Evolutionary conservation across 73 alveolate species (phyloP).

Genomic region (Effrenium voratum): DNA sequence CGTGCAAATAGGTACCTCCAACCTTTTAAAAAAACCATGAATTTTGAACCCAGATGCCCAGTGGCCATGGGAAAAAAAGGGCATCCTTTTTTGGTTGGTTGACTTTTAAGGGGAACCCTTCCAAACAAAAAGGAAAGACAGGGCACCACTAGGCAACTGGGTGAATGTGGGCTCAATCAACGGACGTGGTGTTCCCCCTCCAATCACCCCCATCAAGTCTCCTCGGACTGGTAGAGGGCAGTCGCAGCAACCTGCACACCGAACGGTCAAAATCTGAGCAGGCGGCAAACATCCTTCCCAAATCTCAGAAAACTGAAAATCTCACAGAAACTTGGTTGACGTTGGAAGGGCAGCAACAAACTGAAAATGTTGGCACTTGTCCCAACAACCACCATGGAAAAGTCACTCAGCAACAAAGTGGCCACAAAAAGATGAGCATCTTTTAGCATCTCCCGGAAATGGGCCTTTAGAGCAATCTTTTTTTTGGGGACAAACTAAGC

Average conservation of each 20-base stretch:
- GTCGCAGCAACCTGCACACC: conserved; percentile 57
- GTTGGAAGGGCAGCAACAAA: too few species aligned
- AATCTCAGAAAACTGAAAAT: too few species aligned
- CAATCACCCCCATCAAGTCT: not conserved
- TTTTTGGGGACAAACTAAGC: too few species aligned
- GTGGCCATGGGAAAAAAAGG: not conserved
- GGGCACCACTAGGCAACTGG: not conserved
- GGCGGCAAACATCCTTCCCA: too few species aligned
- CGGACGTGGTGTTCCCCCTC: not conserved
- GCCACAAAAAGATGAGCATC: too few species aligned
- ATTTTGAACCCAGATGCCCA: not conserved
- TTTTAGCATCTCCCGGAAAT: too few species aligned
- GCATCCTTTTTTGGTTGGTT: not conserved
- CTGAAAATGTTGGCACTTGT: too few species aligned
- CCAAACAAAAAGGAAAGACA: not conserved
- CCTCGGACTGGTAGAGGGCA: conserved; percentile 79
- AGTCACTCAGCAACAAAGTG: too few species aligned
- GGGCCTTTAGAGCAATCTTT: too few species aligned
- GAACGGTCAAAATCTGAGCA: too few species aligned
- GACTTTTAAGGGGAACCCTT: not conserved
- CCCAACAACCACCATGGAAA: too few species aligned
- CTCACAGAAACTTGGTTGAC: too few species aligned
- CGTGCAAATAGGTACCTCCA: not conserved
- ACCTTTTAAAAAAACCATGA: not conserved
- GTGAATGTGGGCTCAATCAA: not conserved